These are phyloP conservation scores for Tylopilus vinaceipallidus DNA, from an alignment of 768 basidiomycete genomes.

Conservation along the genomic window DNA sequence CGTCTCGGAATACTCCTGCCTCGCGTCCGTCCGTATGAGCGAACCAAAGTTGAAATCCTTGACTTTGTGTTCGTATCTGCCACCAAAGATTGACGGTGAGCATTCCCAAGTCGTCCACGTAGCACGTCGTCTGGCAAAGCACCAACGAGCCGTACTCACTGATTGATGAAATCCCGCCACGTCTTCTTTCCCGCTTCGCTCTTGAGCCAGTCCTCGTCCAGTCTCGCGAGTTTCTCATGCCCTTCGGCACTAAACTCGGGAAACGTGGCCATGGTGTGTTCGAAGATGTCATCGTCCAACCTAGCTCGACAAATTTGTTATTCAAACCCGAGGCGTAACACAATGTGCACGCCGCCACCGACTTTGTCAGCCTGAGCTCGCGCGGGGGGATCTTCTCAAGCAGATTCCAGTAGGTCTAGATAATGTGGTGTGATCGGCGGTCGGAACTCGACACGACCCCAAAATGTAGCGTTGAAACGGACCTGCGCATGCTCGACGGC, in stretches of 20 bases:
- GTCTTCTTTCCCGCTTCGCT: slow-evolving; percentile 79
- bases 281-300: slow-evolving; percentile 88
- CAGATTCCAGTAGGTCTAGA: slow-evolving; percentile 92
- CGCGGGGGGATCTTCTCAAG: slow-evolving; percentile 76
- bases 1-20: slow-evolving; percentile 79
- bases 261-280: slow-evolving; percentile 72
- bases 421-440: slow-evolving; percentile 10
- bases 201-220: slow-evolving; percentile 96
- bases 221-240: slow-evolving; percentile 46
- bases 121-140: background rate
- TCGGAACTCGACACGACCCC: slow-evolving; percentile 7
- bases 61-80: slow-evolving; percentile 84
- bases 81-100: slow-evolving; percentile 4
- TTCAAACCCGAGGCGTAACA: slow-evolving; percentile 3
- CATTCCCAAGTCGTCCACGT: slow-evolving; percentile 1
- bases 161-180: slow-evolving; percentile 86
- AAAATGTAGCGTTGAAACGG: slow-evolving; percentile 23
- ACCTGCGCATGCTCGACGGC: slow-evolving; percentile 97
- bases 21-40: slow-evolving; percentile 78
- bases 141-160: slow-evolving; percentile 40
- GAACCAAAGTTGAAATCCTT: slow-evolving; percentile 98
- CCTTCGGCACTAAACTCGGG: slow-evolving; percentile 66
- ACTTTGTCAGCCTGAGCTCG: slow-evolving; percentile 83
- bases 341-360: slow-evolving; percentile 26
- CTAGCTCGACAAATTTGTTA: slow-evolving; percentile 38